Evolutionary conservation across 2,329 filamentous ascomycete genomes (phyloP).

Genomic region (Fusarium aywerte): DNA sequence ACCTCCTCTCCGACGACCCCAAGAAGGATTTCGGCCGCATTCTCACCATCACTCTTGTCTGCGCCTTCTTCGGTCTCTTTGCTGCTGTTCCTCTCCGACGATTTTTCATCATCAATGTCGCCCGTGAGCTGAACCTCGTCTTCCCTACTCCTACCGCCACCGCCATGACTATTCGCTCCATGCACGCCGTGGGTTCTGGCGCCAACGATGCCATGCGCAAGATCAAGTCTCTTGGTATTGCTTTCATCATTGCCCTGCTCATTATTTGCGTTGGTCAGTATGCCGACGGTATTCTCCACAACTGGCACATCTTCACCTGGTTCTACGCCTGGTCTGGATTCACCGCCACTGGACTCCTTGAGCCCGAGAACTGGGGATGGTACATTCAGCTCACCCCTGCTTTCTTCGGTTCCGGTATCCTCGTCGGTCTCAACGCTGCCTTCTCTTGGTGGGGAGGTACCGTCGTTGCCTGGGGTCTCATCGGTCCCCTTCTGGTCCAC

Average conservation of each 20-base stretch:
- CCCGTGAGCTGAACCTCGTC: slow-evolving; percentile 67
- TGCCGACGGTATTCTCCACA: slow-evolving; percentile 68
- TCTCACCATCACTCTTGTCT: slow-evolving; percentile 69
- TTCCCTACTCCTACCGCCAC: slow-evolving; percentile 70
- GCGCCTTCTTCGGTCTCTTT: slow-evolving; percentile 72
- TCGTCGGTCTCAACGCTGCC: slow-evolving; percentile 64
- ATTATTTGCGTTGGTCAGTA: slow-evolving; percentile 69
- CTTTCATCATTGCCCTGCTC: slow-evolving; percentile 62
- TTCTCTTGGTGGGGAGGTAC: slow-evolving; percentile 67
- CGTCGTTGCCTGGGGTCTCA: slow-evolving; percentile 65
- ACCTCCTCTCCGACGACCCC: slow-evolving; percentile 60
- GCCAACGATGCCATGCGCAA: slow-evolving; percentile 64
- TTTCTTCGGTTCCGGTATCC: slow-evolving; percentile 67
- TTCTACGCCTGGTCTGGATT: slow-evolving; percentile 66
- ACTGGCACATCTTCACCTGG: slow-evolving; percentile 65
- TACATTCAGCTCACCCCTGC: slow-evolving; percentile 68
- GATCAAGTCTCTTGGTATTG: slow-evolving; percentile 63
- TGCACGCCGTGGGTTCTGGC: slow-evolving; percentile 66
- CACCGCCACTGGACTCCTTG: slow-evolving; percentile 58
- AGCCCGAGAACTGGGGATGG: slow-evolving; percentile 71
- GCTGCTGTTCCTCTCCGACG: slow-evolving; percentile 72
- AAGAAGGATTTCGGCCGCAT: slow-evolving; percentile 67
- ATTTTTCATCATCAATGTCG: slow-evolving; percentile 75
- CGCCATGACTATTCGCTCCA: slow-evolving; percentile 70
- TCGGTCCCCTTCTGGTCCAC: slow-evolving; percentile 58